A percentile compares a stretch with the other conserved stretches of the same genome.
phyloP scores from a whole-genome alignment of 345 rosid genomes.

The Eucalyptus pumila region DNA sequence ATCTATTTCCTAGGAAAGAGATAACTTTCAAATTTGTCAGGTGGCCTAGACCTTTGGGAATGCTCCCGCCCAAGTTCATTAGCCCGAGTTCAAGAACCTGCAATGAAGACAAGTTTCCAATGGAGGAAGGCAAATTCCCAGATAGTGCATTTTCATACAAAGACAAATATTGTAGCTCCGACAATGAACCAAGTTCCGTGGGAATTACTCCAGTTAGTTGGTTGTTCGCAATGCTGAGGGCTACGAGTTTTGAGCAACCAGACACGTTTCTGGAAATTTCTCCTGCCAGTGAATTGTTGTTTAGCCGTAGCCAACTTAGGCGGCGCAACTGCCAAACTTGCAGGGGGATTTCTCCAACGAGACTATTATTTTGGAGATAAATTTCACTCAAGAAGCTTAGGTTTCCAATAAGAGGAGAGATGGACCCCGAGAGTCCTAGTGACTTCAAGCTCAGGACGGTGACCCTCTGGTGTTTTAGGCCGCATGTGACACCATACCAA shows the following conservation, averaged over 20 bases:
- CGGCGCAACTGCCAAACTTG: not conserved
- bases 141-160: not conserved
- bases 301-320: not conserved
- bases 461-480: not conserved
- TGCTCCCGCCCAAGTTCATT: not conserved
- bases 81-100: not conserved
- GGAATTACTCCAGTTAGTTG: not conserved
- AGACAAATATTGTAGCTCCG: not conserved
- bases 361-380: not conserved
- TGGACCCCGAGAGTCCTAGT: not conserved
- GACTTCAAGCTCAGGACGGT: accelerated
- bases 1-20: not conserved
- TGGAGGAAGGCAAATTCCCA: not conserved
- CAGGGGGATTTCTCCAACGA: not conserved
- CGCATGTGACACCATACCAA: not conserved
- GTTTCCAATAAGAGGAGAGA: not conserved
- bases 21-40: not conserved
- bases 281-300: accelerated
- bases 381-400: not conserved
- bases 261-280: not conserved
- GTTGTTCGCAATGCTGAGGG: not conserved
- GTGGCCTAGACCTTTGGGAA: not conserved
- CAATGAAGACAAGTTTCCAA: not conserved
- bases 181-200: not conserved
- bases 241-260: not conserved